Conservation (phyloP, 805 yeast genomes). For the Lipomyces sp. region DNA sequence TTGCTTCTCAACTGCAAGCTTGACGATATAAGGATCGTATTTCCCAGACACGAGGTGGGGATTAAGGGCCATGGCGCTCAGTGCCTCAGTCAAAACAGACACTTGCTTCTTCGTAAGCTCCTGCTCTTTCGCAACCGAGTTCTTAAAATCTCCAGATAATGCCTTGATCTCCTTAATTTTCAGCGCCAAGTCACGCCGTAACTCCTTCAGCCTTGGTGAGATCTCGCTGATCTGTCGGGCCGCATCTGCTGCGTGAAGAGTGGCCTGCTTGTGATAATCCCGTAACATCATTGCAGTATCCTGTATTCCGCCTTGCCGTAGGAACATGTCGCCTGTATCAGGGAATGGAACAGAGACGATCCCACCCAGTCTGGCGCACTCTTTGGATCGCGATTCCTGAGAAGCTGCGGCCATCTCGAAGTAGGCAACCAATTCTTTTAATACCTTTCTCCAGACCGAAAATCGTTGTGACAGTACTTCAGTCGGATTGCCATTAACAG, state of each 20-base stretch:
- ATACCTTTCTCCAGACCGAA: constrained; percentile 81
- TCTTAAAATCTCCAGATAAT: constrained; percentile 82
- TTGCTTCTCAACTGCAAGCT: constrained; percentile 72
- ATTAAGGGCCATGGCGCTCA: constrained; percentile 51
- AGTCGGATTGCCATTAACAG: constrained; percentile 75
- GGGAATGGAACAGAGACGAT: constrained; percentile 59
- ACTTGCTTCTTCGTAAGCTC: constrained; percentile 39
- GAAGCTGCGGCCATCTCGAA: constrained; percentile 79
- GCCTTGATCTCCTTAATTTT: constrained; percentile 87
- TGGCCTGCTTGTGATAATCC: constrained; percentile 62
- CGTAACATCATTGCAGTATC: constrained; percentile 34
- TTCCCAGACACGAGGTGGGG: constrained; percentile 55
- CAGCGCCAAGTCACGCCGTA: constrained; percentile 74
- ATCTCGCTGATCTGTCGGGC: constrained; percentile 64
- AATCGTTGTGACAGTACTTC: constrained; percentile 84
- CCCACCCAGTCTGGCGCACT: constrained; percentile 78
- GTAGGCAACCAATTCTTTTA: constrained; percentile 74
- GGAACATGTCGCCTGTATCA: constrained; percentile 43
- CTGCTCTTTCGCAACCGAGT: constrained; percentile 70
- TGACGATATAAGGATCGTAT: constrained; percentile 82
- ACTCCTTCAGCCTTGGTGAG: constrained; percentile 59
- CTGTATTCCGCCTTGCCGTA: constrained; percentile 46
- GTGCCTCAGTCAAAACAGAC: constrained; percentile 54
- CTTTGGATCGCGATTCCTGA: constrained; percentile 86
- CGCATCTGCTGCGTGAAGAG: constrained; percentile 60